Evolutionary conservation across 495 filamentous ascomycete species (phyloP), one percentile per base, ranked within the genome.

Genomic region (Aspergillus taichungensis): DNA sequence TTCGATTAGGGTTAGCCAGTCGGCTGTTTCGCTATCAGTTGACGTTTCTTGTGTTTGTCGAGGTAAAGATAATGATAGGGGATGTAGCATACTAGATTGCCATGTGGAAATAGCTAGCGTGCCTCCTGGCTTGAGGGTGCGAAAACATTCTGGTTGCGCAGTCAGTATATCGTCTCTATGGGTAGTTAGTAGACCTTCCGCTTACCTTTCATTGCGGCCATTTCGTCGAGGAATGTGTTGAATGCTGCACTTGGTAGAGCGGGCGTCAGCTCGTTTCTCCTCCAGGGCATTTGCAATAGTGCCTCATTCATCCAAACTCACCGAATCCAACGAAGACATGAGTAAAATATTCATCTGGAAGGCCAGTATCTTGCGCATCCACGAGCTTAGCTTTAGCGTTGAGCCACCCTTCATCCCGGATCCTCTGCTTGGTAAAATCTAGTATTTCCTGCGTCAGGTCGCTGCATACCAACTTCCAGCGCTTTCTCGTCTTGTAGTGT

Each of bases 281-380:
- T 28, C 34, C 29, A 6, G 18, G 18, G 4, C 18, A 31, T 42
- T 9, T 6, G n/a, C 18, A 40, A 12, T 42, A 27, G 35, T 13
- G 30, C 11, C 28, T 36, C 7, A 4, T 30, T 31, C 2, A 31
- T 8, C 18, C 18, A 24, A 24, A 45, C 54, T 40, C 36, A 63
- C 64, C 67, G 45, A 71, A 71, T n/a, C 52, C 54, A 37, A 60
- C 53, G 24, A 67, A 58, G 6, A 64, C 49, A 43, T 71, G 57
- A 2, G 61, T 58, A 47, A 51, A 71, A 10, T 58, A 39, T 27
- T 42, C 52, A 13, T 45, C 56, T 3, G 58, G 53, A 13, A 69
- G 45, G 2, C 47, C 45, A 8, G 61, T 60, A 3, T 60, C 50
- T 41, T 64, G 62, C 3, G 63, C 61, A 61, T 71, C 59, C 12